A percentile compares a stretch with the other conserved stretches of the same genome.
These are phyloP conservation scores for Penicillium capsulatum DNA, from an alignment of 2,329 filamentous ascomycete genomes.

Conservation along the genomic window DNA sequence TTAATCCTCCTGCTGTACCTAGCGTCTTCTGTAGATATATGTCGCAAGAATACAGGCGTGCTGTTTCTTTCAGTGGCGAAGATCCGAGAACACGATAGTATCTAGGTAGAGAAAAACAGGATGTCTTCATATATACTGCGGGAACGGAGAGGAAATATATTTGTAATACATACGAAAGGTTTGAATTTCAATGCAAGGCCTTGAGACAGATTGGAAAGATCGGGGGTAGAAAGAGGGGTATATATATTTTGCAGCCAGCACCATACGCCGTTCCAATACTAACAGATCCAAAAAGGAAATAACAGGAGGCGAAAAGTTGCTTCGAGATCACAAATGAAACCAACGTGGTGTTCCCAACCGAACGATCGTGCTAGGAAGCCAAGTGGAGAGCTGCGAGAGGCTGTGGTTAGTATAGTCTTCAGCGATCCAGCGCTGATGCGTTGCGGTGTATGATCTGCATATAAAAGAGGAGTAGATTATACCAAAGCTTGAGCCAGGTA, in stretches of 20 bases:
- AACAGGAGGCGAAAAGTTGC: too few relatives aligned
- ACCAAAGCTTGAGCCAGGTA: too few relatives aligned
- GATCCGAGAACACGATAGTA: too few relatives aligned
- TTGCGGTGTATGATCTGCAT: too few relatives aligned
- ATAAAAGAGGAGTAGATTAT: neutral
- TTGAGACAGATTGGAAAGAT: neutral
- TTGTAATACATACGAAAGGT: neutral
- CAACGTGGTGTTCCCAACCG: too few relatives aligned
- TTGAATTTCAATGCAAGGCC: too few relatives aligned
- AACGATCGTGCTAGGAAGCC: neutral
- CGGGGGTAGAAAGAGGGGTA: constrained; percentile 6
- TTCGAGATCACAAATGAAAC: neutral
- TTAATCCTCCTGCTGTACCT: constrained; percentile 13
- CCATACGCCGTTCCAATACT: constrained; percentile 6
- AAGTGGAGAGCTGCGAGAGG: neutral
- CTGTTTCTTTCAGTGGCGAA: too few relatives aligned
- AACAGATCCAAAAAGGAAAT: neutral
- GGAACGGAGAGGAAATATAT: neutral
- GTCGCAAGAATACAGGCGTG: constrained; percentile 11
- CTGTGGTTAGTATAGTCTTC: neutral
- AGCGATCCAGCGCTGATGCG: too few relatives aligned
- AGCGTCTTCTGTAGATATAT: constrained; percentile 21
- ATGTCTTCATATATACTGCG: neutral
- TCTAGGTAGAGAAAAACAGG: too few relatives aligned
- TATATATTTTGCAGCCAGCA: constrained; percentile 8